Evolutionary conservation across 208 protist species (phyloP).

Genomic region (Balamuthia mandrillaris): DNA sequence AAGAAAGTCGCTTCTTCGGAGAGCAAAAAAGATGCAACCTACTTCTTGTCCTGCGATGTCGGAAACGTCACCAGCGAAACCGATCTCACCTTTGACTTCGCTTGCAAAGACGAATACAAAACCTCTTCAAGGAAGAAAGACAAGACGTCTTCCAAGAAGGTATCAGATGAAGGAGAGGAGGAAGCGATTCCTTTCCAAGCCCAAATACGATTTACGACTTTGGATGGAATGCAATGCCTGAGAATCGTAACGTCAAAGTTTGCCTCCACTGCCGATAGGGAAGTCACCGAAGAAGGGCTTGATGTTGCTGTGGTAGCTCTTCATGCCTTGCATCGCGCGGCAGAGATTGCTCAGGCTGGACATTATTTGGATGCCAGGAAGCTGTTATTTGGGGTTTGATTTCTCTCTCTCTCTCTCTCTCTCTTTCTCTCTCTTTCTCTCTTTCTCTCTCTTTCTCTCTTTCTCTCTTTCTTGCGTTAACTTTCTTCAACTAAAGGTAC

Average conservation of each 20-base stretch:
- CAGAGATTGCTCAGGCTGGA: not conserved
- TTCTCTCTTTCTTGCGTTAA: too few relatives aligned
- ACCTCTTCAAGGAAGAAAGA: not conserved
- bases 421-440: too few relatives aligned
- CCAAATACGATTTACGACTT: not conserved
- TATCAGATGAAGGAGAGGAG: not conserved
- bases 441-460: too few relatives aligned
- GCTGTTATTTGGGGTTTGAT: not conserved
- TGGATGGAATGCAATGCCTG: constrained; percentile 25
- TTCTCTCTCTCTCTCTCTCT: too few relatives aligned
- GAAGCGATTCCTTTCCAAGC: not conserved
- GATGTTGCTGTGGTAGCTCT: constrained; percentile 35
- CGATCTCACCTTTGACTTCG: constrained; percentile 36
- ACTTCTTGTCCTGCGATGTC: not conserved
- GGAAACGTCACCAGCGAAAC: constrained; percentile 13
- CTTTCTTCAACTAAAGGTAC: too few relatives aligned
- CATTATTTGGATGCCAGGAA: not conserved
- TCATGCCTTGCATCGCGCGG: not conserved
- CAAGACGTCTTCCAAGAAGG: not conserved
- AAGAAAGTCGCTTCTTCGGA: not conserved
- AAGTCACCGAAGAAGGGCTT: not conserved
- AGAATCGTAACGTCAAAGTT: not conserved
- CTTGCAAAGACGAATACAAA: not conserved
- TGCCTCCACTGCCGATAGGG: not conserved
- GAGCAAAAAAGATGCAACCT: not conserved